Conservation (phyloP, 2,329 filamentous ascomycete species). For the Nakataea oryzae region DNA sequence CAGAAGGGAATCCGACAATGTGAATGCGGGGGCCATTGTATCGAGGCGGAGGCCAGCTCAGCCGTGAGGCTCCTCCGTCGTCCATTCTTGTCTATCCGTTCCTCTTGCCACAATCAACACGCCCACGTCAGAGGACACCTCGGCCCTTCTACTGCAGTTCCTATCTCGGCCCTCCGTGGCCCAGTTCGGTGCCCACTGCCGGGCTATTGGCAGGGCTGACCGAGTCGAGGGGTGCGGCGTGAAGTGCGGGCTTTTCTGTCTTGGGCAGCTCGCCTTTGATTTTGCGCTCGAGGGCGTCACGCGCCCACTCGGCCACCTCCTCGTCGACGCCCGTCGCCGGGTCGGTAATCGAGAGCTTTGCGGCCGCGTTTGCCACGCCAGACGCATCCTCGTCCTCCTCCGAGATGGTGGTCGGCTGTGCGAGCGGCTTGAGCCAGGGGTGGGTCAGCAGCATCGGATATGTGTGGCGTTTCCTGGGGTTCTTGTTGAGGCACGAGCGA, state of each 20-base stretch:
- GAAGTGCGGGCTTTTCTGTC: conserved; percentile 65
- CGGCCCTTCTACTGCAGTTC: not conserved
- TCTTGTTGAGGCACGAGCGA: conserved; percentile 80
- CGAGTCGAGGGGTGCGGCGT: conserved; percentile 74
- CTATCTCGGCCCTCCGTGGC: not conserved
- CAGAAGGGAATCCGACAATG: not conserved
- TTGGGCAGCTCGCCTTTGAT: conserved; percentile 40
- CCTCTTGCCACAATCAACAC: not conserved
- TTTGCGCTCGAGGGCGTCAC: conserved; percentile 56
- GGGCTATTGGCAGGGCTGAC: conserved; percentile 37
- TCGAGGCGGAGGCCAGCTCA: not conserved
- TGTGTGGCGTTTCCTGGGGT: conserved; percentile 82
- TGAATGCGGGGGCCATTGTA: not conserved
- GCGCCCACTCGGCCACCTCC: conserved; percentile 84
- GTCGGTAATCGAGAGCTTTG: conserved; percentile 19
- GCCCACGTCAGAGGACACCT: not conserved
- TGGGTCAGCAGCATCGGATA: conserved; percentile 86
- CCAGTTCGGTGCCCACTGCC: not conserved
- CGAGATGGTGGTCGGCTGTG: conserved; percentile 19
- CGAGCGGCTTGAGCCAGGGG: conserved; percentile 58
- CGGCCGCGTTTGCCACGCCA: conserved; percentile 8
- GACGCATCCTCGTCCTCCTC: conserved; percentile 23
- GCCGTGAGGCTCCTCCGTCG: not conserved
- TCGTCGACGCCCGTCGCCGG: conserved; percentile 45
- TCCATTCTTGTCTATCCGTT: not conserved